Evolutionary conservation across 2,329 filamentous ascomycete genomes (phyloP).

Genomic region (Fusarium pseudonygamai): DNA sequence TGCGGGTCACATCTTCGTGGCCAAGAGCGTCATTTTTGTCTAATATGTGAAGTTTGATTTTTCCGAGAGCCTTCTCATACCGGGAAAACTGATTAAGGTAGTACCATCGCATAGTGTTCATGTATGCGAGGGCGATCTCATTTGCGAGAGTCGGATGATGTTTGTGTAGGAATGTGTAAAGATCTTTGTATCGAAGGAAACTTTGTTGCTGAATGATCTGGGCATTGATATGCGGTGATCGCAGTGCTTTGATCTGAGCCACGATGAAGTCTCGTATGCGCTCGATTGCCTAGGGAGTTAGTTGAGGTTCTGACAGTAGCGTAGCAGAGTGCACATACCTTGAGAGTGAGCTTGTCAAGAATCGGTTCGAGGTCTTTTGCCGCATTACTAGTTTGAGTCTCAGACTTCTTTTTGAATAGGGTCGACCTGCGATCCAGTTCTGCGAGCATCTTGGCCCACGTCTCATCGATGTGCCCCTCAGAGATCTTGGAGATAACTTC

Average conservation of each 20-base stretch:
- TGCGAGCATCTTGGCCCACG: conserved; percentile 83
- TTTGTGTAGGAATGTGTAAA: conserved; percentile 85
- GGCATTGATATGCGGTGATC: conserved; percentile 95
- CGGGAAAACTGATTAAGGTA: conserved; percentile 91
- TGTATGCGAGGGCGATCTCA: conserved; percentile 91
- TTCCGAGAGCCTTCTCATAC: conserved; percentile 84
- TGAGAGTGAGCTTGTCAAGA: conserved; percentile 83
- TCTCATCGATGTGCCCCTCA: conserved; percentile 88
- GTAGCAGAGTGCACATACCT: conserved; percentile 58
- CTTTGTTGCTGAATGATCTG: conserved; percentile 96
- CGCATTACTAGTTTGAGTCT: conserved; percentile 74
- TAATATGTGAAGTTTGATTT: conserved; percentile 82
- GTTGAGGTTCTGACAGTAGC: background rate
- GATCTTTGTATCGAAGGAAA: conserved; percentile 86
- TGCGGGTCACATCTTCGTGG: conserved; percentile 76
- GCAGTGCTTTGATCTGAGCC: conserved; percentile 89
- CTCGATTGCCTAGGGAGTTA: conserved; percentile 74
- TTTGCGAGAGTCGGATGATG: conserved; percentile 86
- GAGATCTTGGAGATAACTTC: conserved; percentile 84
- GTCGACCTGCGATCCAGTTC: conserved; percentile 84
- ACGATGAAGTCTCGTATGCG: conserved; percentile 95
- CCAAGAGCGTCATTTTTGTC: conserved; percentile 87
- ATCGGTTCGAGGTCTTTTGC: conserved; percentile 85
- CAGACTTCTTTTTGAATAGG: conserved; percentile 73
- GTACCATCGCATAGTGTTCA: conserved; percentile 99